Conservation (phyloP, 352 stramenopile species). For the Phytophthora pisi region DNA sequence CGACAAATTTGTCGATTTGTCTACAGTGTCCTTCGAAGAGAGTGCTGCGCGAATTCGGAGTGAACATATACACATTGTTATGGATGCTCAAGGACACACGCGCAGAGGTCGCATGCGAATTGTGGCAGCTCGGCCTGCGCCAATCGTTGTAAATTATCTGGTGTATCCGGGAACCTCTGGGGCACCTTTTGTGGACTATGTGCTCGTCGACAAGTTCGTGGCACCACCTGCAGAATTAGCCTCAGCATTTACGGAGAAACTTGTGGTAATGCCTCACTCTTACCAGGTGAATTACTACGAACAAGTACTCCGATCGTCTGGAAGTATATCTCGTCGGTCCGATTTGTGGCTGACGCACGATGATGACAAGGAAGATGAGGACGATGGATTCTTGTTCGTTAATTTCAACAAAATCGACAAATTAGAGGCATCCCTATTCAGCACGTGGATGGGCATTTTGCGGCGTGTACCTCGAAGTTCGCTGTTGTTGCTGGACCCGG, state of each 20-base stretch:
- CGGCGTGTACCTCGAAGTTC: constrained; percentile 56
- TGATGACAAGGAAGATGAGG: not conserved
- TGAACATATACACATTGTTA: constrained; percentile 63
- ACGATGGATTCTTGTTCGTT: constrained; percentile 58
- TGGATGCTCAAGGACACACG: constrained; percentile 85
- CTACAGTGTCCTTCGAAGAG: constrained; percentile 41
- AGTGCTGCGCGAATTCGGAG: constrained; percentile 41
- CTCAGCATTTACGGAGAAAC: constrained; percentile 67
- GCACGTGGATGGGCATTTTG: constrained; percentile 77
- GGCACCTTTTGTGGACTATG: constrained; percentile 78
- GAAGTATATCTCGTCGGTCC: constrained; percentile 11
- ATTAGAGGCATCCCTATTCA: constrained; percentile 68
- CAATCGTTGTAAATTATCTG: constrained; percentile 84
- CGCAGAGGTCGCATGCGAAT: constrained; percentile 59
- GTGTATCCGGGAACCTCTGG: constrained; percentile 83
- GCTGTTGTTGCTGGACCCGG: constrained; percentile 64
- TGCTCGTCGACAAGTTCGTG: constrained; percentile 69
- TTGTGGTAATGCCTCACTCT: constrained; percentile 69
- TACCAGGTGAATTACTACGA: constrained; percentile 88
- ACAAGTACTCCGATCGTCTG: constrained; percentile 12
- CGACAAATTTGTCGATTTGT: constrained; percentile 67
- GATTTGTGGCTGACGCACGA: constrained; percentile 32
- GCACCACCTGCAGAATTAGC: constrained; percentile 44
- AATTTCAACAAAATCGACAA: constrained; percentile 94
- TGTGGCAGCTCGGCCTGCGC: constrained; percentile 50